phyloP scores from a whole-genome alignment of 768 basidiomycete species.

The Collybia sordida region DNA sequence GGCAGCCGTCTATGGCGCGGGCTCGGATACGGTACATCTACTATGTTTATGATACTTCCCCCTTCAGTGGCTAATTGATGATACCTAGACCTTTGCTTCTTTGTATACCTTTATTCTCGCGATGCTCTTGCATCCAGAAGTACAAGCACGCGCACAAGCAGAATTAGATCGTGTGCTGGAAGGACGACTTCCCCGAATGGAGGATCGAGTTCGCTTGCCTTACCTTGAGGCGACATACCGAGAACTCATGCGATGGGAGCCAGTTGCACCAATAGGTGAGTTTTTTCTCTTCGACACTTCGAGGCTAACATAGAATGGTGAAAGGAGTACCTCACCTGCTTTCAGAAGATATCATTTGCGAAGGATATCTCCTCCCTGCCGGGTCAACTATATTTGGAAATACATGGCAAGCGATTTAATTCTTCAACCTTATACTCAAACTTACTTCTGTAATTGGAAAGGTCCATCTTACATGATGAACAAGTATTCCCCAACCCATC shows the following conservation, averaged over 20 bases:
- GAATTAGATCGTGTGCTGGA: constrained; percentile 21
- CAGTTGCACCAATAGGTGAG: constrained; percentile 12
- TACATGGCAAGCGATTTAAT: constrained; percentile 12
- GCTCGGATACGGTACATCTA: no score
- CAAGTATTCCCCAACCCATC: constrained; percentile 15
- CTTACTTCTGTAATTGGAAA: not conserved
- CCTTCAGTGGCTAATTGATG: not conserved
- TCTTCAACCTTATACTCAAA: not conserved
- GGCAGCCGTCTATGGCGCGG: no score
- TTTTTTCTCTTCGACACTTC: constrained; percentile 11
- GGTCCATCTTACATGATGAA: constrained; percentile 23
- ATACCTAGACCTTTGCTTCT: not conserved
- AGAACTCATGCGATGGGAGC: constrained; percentile 22
- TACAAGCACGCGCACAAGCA: constrained; percentile 19
- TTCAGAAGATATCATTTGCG: constrained; percentile 21
- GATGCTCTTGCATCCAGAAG: constrained; percentile 25
- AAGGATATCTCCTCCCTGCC: constrained; percentile 24
- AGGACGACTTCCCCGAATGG: constrained; percentile 20
- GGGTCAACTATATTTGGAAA: constrained; percentile 23
- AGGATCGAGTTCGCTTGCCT: constrained; percentile 19
- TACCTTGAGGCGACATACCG: constrained; percentile 21
- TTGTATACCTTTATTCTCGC: constrained; percentile 24
- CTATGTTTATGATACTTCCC: not conserved
- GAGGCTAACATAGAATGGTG: constrained; percentile 19
- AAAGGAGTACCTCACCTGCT: constrained; percentile 27